Conservation (phyloP, 805 yeast species). For the Saccharomycopsis sp. region DNA sequence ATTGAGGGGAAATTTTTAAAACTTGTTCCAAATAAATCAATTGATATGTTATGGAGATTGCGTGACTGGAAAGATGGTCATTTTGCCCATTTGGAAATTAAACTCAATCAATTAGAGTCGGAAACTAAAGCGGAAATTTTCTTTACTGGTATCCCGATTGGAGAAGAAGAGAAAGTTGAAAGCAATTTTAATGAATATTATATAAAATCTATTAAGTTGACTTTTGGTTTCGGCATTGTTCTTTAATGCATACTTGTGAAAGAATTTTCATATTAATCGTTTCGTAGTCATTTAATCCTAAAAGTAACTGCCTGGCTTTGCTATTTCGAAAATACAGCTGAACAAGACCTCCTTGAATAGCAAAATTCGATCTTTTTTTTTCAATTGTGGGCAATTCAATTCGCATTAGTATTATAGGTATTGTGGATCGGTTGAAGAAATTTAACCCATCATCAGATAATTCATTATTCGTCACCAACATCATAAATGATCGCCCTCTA, state of each 20-base stretch:
- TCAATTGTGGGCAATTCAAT: constrained; percentile 2
- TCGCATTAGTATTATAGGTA: constrained; percentile 1
- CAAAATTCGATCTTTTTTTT: neutral
- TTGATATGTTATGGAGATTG: constrained; percentile 81
- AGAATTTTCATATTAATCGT: constrained; percentile 1
- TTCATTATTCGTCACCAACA: constrained; percentile 11
- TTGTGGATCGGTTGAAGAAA: constrained; percentile 5
- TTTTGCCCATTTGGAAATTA: constrained; percentile 59
- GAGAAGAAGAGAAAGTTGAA: constrained; percentile 85
- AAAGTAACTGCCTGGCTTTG: constrained; percentile 1
- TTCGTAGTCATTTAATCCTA: constrained; percentile 3
- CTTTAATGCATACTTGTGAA: constrained; percentile 34
- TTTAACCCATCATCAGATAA: constrained; percentile 15
- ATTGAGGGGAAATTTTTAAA: constrained; percentile 63
- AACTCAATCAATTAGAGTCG: constrained; percentile 67
- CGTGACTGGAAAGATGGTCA: constrained; percentile 85
- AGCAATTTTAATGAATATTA: constrained; percentile 85
- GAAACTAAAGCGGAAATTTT: constrained; percentile 76
- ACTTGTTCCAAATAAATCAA: constrained; percentile 49
- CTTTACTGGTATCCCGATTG: constrained; percentile 88
- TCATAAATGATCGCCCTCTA: constrained; percentile 3
- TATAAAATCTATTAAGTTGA: constrained; percentile 77
- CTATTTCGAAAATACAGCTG: constrained; percentile 4
- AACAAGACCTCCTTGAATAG: neutral
- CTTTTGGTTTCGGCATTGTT: constrained; percentile 96